Percentiles rank a stretch among this genome's conserved stretches.
phyloP scores from a whole-genome alignment of 192 early-diverging fungal genomes.

The Coemansia aciculifera region DNA sequence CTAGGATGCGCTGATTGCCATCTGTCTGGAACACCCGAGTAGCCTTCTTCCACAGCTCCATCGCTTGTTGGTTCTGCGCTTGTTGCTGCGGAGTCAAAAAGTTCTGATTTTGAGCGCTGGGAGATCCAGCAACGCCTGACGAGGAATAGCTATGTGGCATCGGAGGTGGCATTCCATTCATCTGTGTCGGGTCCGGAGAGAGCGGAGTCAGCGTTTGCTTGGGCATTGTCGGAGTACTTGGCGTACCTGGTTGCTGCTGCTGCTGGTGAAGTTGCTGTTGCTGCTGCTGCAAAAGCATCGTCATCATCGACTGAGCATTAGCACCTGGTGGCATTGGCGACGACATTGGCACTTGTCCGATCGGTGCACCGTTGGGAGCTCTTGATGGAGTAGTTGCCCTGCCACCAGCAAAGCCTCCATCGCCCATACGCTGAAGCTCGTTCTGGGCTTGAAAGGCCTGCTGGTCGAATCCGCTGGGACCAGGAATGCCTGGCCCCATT shows the following conservation, averaged over 20 bases:
- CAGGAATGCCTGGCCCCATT: constrained; percentile 11
- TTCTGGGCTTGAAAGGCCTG: constrained; percentile 10
- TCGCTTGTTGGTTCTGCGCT: constrained; percentile 30
- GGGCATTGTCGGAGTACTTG: constrained; percentile 17
- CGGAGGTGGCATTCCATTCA: background rate
- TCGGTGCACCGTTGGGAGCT: constrained; percentile 2
- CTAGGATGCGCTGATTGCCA: constrained; percentile 39
- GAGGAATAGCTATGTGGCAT: background rate
- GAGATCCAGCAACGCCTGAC: constrained; percentile 1
- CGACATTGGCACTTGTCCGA: constrained; percentile 13
- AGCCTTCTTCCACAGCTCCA: constrained; percentile 43
- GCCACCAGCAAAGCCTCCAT: constrained; percentile 8
- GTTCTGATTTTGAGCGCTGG: background rate
- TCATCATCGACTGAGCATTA: constrained; percentile 49
- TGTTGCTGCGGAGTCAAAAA: constrained; percentile 21
- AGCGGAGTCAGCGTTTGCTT: constrained; percentile 35
- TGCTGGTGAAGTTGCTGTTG: constrained; percentile 34
- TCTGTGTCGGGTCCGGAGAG: constrained; percentile 16
- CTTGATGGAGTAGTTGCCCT: constrained; percentile 17
- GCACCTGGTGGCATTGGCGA: constrained; percentile 24
- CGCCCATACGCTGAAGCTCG: background rate
- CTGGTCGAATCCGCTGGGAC: background rate
- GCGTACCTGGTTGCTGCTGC: constrained; percentile 18
- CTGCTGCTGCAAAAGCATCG: constrained; percentile 48
- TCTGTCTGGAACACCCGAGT: constrained; percentile 45